Conservation (phyloP, 352 stramenopile genomes). For the Phytopythium montanum region DNA sequence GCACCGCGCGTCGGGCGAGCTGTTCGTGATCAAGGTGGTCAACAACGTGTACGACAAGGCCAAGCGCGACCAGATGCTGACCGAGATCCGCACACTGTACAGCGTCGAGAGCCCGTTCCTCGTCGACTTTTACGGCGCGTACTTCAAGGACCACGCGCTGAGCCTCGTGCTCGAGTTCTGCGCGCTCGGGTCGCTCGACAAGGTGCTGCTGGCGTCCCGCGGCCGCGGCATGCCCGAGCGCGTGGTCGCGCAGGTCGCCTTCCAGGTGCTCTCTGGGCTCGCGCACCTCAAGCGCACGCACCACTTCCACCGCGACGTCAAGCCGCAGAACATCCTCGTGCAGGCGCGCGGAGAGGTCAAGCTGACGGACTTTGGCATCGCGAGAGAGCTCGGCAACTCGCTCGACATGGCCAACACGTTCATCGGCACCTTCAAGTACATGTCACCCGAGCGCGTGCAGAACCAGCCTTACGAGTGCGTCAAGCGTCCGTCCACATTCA, state of each 20-base stretch:
- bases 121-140: slow-evolving; percentile 65
- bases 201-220: slow-evolving; percentile 13
- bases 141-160: slow-evolving; percentile 68
- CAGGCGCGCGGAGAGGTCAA: slow-evolving; percentile 78
- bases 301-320: slow-evolving; percentile 93
- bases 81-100: slow-evolving; percentile 76
- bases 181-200: slow-evolving; percentile 55
- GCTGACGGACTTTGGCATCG: slow-evolving; percentile 76
- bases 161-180: slow-evolving; percentile 71
- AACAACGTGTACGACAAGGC: slow-evolving; percentile 78
- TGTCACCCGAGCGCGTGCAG: slow-evolving; percentile 90
- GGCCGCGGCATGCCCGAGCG: slow-evolving; percentile 35
- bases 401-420: slow-evolving; percentile 85
- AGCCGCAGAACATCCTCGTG: slow-evolving; percentile 92
- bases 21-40: slow-evolving; percentile 70
- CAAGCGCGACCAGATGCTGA: slow-evolving; percentile 72
- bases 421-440: slow-evolving; percentile 91
- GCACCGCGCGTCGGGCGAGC: slow-evolving; percentile 26
- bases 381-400: slow-evolving; percentile 58
- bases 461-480: slow-evolving; percentile 73
- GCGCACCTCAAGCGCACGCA: slow-evolving; percentile 52
- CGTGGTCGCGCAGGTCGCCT: slow-evolving; percentile 52
- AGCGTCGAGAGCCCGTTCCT: slow-evolving; percentile 62
- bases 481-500: neutral
- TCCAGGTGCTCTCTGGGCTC: slow-evolving; percentile 58